These are phyloP conservation scores for Bassia scoparia DNA, from an alignment of 148 eudicot genomes.

Conservation along the genomic window DNA sequence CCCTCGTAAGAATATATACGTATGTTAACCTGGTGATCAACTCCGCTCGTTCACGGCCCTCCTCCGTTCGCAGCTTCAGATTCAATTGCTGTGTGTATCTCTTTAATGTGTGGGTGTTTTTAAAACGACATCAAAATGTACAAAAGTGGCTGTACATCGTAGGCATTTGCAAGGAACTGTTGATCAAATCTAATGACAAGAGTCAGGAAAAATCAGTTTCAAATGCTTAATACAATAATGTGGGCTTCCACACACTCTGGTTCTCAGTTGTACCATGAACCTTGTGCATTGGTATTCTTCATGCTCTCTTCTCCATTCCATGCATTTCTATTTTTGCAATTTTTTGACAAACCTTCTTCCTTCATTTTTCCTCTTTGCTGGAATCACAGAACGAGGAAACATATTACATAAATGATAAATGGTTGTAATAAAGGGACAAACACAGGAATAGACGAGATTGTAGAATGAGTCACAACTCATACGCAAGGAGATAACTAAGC, in stretches of 20 bases:
- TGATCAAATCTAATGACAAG: not conserved
- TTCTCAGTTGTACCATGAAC: conserved; percentile 93
- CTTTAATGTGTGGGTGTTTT: conserved; percentile 78
- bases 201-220: not conserved
- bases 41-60: conserved; percentile 91
- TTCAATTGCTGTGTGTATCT: conserved; percentile 69
- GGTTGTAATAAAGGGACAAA: too few relatives aligned
- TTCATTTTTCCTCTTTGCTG: conserved; percentile 86
- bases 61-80: conserved; percentile 69
- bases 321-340: conserved; percentile 64
- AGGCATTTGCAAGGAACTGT: not conserved
- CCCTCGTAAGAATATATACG: not conserved
- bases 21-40: conserved; percentile 70
- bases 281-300: conserved; percentile 85
- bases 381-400: conserved; percentile 1
- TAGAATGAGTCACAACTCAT: too few relatives aligned
- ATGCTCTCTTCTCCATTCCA: conserved; percentile 72
- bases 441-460: too few relatives aligned
- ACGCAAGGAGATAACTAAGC: too few relatives aligned
- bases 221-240: not conserved
- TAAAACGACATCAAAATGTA: conserved; percentile 41
- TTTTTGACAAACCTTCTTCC: conserved; percentile 78
- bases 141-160: not conserved
- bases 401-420: not conserved
- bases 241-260: conserved; percentile 77